Conservation (phyloP, 768 basidiomycete species). For the Hydnum rufescens region DNA sequence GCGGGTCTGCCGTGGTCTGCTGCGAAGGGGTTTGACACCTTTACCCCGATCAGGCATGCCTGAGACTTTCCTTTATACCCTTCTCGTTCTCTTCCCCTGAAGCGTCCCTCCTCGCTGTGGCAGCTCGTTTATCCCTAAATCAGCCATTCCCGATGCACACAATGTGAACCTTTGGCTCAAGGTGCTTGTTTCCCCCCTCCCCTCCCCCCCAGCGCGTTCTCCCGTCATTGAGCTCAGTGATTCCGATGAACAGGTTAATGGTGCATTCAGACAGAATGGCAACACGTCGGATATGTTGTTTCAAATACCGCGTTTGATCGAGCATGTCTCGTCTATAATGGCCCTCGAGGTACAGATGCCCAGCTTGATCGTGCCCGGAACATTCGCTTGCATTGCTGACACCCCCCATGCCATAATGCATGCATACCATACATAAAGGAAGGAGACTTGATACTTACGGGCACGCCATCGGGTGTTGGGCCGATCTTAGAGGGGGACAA, state of each 20-base stretch:
- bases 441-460: conserved; percentile 79
- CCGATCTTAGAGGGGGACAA: conserved; percentile 54
- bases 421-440: conserved; percentile 31
- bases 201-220: neutral
- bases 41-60: conserved; percentile 69
- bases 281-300: conserved; percentile 84
- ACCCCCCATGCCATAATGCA: neutral
- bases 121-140: conserved; percentile 68
- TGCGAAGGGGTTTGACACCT: conserved; percentile 93
- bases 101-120: conserved; percentile 7
- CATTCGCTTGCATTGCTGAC: conserved; percentile 11
- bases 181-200: conserved; percentile 20
- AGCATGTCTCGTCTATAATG: conserved; percentile 92
- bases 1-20: conserved; percentile 95
- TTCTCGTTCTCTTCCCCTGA: neutral
- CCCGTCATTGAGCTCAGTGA: too few species aligned
- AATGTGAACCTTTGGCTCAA: conserved; percentile 58
- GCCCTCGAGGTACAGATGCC: conserved; percentile 54
- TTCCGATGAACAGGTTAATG: conserved; percentile 46
- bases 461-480: conserved; percentile 84
- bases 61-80: conserved; percentile 9
- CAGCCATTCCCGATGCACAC: conserved; percentile 46
- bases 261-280: conserved; percentile 62
- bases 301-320: conserved; percentile 67
- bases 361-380: conserved; percentile 8